Evolutionary conservation across 2,329 filamentous ascomycete genomes (phyloP).

Genomic region (Botrytis fabae): DNA sequence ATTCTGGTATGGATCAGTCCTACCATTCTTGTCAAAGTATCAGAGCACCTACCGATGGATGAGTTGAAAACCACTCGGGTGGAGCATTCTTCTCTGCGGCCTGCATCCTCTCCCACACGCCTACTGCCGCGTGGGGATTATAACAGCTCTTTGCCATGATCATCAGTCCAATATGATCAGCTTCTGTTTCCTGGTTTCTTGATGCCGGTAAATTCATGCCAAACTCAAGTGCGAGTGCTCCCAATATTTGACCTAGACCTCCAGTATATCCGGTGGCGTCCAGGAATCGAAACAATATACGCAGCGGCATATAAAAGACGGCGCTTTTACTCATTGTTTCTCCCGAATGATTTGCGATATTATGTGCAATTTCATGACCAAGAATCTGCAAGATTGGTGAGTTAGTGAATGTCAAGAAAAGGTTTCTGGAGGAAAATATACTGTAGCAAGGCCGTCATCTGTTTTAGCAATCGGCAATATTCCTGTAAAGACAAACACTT

Average conservation of each 20-base stretch:
- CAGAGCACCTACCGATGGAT: constrained; percentile 62
- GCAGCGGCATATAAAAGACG: constrained; percentile 43
- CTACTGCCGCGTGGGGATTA: constrained; percentile 65
- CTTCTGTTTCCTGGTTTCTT: constrained; percentile 72
- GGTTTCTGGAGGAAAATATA: not conserved
- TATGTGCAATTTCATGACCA: constrained; percentile 79
- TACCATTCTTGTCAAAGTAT: not conserved
- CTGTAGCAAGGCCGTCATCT: constrained; percentile 68
- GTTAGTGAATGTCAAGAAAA: not conserved
- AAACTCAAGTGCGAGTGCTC: constrained; percentile 50
- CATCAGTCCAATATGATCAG: constrained; percentile 78
- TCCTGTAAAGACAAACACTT: constrained; percentile 77
- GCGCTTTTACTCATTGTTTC: constrained; percentile 55
- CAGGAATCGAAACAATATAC: constrained; percentile 43
- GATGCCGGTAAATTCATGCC: constrained; percentile 68
- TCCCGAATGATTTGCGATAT: constrained; percentile 65
- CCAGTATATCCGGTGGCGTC: constrained; percentile 33
- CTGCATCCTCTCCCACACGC: constrained; percentile 69
- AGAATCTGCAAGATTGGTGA: constrained; percentile 67
- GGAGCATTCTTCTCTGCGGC: constrained; percentile 50
- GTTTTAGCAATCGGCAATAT: constrained; percentile 66
- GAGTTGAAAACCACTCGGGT: constrained; percentile 74
- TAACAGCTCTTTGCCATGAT: constrained; percentile 83
- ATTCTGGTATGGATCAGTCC: constrained; percentile 46
- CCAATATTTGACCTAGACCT: constrained; percentile 34